Evolutionary conservation across 495 filamentous ascomycete species (phyloP), one percentile per base, ranked within the genome.

Genomic region (Podospora fimiseda): DNA sequence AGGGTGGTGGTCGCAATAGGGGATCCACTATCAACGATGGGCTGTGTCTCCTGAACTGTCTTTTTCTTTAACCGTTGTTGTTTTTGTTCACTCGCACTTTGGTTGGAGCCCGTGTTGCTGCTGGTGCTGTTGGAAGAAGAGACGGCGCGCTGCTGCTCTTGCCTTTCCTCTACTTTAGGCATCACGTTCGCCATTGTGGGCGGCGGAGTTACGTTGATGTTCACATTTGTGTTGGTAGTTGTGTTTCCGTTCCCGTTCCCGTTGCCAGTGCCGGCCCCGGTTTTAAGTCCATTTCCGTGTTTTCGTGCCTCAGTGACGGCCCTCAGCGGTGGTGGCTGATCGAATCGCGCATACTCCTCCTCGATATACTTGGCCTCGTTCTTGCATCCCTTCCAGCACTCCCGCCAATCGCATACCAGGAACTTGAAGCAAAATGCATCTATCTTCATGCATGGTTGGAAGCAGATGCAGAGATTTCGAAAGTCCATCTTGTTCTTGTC

Each of bases 401-500:
- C 84, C 55, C 87, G 80, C 90, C 90, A 96, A 66, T 96, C 84
- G 60, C 86, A 86, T 27, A 96, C 88, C 24, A 96, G 76, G 61
- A 92, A 95, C 46, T 89, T 84, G 76, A 96, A 95, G 70, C 87
- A 92, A 63, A 87, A 90, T 3, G 81, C 78, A 64, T 95, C 90
- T 40, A 96, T 91, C 60, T 88, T 90, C 78, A 96, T 85, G 68
- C 87, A 93, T 3, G 90, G 90, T 73, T 93, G 88, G 71, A 95
- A 94, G 74, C 90, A 96, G 56, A 95, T 90, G 70, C 87, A 91
- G 1, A 96, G 80, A 56, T 95, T 95, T 59, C 82, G 79, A 65
- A 89, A 95, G 65, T 90, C 86, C 90, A 96, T 96, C 74, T 91
- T 92, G 75, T 94, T 96, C 68, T 87, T 87, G 30, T 89, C 88